Evolutionary conservation across 1,284 basidiomycete species (phyloP).

Genomic region (Fomitopsis palustris): DNA sequence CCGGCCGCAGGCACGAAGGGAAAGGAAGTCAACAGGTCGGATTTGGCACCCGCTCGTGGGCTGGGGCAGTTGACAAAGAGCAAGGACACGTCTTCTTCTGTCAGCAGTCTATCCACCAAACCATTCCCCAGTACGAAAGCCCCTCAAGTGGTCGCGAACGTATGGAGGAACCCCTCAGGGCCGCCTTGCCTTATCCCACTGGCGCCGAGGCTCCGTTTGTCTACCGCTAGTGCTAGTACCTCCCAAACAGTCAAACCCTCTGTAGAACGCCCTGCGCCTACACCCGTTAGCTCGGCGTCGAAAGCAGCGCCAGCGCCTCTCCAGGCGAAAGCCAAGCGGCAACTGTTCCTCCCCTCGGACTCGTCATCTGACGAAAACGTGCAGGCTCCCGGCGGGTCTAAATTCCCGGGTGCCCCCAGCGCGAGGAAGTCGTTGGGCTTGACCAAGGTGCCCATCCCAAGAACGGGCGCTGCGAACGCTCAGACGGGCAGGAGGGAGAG

Average conservation of each 20-base stretch:
- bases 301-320: not conserved
- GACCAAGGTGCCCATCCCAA: not conserved
- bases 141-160: too few species aligned
- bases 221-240: too few species aligned
- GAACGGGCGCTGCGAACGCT: not conserved
- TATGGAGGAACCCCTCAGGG: too few species aligned
- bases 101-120: not conserved
- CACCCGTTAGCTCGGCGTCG: not conserved
- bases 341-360: not conserved
- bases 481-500: not conserved
- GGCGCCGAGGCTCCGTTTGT: too few species aligned
- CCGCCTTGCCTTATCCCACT: too few species aligned
- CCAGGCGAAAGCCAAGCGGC: not conserved
- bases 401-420: not conserved
- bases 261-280: not conserved
- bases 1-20: not conserved
- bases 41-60: not conserved
- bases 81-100: not conserved
- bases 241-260: not conserved
- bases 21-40: not conserved
- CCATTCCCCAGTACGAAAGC: too few species aligned
- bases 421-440: not conserved
- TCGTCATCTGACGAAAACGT: not conserved
- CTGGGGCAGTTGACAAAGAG: not conserved
- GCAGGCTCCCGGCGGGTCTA: not conserved